Conservation (phyloP, 345 rosid species). For the Dipteronia sinensis region DNA sequence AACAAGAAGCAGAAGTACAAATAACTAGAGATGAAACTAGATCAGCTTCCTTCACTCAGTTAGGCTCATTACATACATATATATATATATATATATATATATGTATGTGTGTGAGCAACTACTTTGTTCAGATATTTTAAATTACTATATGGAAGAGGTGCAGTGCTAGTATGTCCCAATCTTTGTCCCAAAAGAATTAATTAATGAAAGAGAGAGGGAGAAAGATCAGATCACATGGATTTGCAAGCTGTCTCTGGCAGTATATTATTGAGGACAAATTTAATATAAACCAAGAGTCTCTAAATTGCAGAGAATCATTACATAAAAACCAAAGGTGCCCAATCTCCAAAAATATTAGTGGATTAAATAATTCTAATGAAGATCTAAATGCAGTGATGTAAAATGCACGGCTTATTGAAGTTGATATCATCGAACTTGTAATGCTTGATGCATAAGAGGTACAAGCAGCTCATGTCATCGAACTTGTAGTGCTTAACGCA, state of each 20-base stretch:
- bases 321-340: neutral
- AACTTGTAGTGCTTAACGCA: neutral
- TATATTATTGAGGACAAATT: neutral
- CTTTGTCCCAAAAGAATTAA: neutral
- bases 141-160: neutral
- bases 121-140: no score
- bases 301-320: neutral
- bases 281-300: neutral
- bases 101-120: no score
- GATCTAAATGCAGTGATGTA: neutral
- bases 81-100: no score
- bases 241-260: constrained; percentile 1
- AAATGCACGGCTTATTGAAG: neutral
- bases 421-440: neutral
- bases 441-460: neutral
- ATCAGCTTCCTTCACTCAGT: neutral
- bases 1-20: neutral
- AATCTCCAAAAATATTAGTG: neutral
- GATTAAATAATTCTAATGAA: neutral
- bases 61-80: neutral
- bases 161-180: neutral
- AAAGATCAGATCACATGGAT: neutral
- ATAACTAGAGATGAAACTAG: neutral
- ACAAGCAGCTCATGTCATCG: neutral
- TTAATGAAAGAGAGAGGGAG: neutral